A percentile compares a stretch with the other conserved stretches of the same genome.
phyloP scores from a whole-genome alignment of 140 eudicot genomes.

The Stevia rebaudiana region DNA sequence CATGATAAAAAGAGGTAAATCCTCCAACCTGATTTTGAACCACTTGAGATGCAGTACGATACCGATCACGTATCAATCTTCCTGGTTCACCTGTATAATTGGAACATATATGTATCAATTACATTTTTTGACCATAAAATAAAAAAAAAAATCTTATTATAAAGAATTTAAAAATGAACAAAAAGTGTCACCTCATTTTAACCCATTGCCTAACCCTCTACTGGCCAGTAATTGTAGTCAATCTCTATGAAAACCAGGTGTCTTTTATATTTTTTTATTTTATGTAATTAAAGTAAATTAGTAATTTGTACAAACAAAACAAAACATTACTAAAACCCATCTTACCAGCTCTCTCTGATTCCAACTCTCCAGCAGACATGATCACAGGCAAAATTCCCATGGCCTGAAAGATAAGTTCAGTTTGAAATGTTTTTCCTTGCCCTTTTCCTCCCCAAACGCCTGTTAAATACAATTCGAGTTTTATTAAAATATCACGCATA shows the following conservation, averaged over 20 bases:
- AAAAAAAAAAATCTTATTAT: background rate
- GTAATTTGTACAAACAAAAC: conserved; percentile 9
- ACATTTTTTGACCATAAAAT: conserved; percentile 3
- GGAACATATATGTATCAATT: conserved; percentile 2
- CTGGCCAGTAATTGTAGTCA: background rate
- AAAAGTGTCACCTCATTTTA: background rate
- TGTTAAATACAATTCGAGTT: conserved; percentile 18
- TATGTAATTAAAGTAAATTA: background rate
- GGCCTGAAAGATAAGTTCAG: conserved; percentile 91
- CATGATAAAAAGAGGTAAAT: conserved; percentile 23
- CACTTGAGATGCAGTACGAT: conserved; percentile 98
- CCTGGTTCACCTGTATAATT: conserved; percentile 87
- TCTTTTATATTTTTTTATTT: background rate
- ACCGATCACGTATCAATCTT: conserved; percentile 87
- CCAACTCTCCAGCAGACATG: conserved; percentile 98
- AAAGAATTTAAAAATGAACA: background rate
- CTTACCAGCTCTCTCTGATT: conserved; percentile 97
- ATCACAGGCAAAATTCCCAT: conserved; percentile 91
- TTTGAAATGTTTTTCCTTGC: conserved; percentile 96
- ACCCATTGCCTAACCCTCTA: background rate
- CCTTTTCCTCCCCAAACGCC: conserved; percentile 99
- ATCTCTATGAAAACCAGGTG: background rate
- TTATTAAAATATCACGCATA: background rate
- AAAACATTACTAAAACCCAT: conserved; percentile 1
- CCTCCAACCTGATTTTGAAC: conserved; percentile 85